Conservation (phyloP, 2,329 filamentous ascomycete genomes). For the Exophiala viscosa region DNA sequence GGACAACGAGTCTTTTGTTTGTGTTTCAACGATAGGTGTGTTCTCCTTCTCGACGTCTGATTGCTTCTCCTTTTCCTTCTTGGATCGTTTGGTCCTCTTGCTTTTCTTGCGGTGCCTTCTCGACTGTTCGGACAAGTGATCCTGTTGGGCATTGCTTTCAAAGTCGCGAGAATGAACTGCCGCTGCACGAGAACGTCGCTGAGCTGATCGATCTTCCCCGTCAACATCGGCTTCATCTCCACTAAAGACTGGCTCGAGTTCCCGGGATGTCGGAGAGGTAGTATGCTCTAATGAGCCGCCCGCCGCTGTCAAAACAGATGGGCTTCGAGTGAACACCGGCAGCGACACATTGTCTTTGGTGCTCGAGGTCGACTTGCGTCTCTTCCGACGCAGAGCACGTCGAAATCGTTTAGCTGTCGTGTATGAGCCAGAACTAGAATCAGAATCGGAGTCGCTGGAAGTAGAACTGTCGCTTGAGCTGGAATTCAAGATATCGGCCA, state of each 20-base stretch:
- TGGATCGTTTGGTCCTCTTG: slow-evolving; percentile 22
- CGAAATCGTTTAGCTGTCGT: slow-evolving; percentile 74
- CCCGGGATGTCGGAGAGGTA: slow-evolving; percentile 11
- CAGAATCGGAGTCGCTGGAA: slow-evolving; percentile 58
- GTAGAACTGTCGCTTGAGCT: slow-evolving; percentile 54
- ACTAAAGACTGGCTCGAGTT: slow-evolving; percentile 36
- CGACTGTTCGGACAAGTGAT: slow-evolving; percentile 25
- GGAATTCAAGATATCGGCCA: slow-evolving; percentile 75
- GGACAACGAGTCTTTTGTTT: slow-evolving; percentile 2
- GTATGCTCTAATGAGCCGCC: slow-evolving; percentile 20
- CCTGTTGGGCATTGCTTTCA: slow-evolving; percentile 32
- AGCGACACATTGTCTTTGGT: slow-evolving; percentile 60
- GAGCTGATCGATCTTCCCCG: slow-evolving; percentile 36
- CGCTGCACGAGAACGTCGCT: slow-evolving; percentile 20
- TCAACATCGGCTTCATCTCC: slow-evolving; percentile 55
- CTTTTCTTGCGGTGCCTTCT: slow-evolving; percentile 34
- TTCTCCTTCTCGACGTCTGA: slow-evolving; percentile 38
- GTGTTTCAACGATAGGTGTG: slow-evolving; percentile 13
- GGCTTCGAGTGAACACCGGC: slow-evolving; percentile 35
- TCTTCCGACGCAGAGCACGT: slow-evolving; percentile 66
- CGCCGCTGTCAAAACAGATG: slow-evolving; percentile 37
- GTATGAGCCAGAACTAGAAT: slow-evolving; percentile 62
- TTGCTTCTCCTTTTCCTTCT: slow-evolving; percentile 22
- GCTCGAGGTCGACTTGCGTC: slow-evolving; percentile 72
- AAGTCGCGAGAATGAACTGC: slow-evolving; percentile 46